These are phyloP conservation scores for Ligustrum vulgare DNA, from an alignment of 257 asterid genomes.

Conservation along the genomic window DNA sequence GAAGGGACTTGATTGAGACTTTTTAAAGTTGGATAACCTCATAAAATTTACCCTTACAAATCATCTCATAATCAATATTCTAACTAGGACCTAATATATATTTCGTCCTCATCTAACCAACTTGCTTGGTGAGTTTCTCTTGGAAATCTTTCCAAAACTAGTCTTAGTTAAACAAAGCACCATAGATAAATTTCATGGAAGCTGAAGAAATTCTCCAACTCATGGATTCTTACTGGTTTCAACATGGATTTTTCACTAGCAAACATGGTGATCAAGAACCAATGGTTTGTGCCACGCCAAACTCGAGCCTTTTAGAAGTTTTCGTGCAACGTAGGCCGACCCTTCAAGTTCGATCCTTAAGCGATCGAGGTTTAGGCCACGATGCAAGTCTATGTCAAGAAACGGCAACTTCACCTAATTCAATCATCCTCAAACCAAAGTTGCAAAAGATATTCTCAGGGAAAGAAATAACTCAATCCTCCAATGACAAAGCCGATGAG, in stretches of 20 bases:
- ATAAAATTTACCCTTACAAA: neutral
- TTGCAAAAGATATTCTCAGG: conserved; percentile 40
- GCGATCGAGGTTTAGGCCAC: conserved; percentile 29
- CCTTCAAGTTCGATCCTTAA: conserved; percentile 38
- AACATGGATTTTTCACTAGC: conserved; percentile 25
- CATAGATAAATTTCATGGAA: conserved; percentile 39
- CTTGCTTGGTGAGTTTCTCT: neutral
- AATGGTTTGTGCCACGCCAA: conserved; percentile 15
- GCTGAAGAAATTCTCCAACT: conserved; percentile 53
- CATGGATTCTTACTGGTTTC: conserved; percentile 64
- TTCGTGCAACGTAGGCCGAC: neutral
- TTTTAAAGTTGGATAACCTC: neutral
- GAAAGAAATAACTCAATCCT: conserved; percentile 25
- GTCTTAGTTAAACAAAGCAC: neutral
- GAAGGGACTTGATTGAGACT: neutral
- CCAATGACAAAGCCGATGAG: conserved; percentile 1
- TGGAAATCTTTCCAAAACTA: neutral
- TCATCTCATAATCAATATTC: neutral
- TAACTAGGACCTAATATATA: neutral
- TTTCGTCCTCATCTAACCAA: neutral
- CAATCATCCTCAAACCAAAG: conserved; percentile 33
- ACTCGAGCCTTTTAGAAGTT: neutral
- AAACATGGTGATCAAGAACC: conserved; percentile 22
- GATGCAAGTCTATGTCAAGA: conserved; percentile 1
- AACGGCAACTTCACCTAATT: conserved; percentile 29